Percentiles rank a stretch among this genome's conserved stretches.
phyloP scores from a whole-genome alignment of 2,329 filamentous ascomycete species.

The Diatrype stigma region DNA sequence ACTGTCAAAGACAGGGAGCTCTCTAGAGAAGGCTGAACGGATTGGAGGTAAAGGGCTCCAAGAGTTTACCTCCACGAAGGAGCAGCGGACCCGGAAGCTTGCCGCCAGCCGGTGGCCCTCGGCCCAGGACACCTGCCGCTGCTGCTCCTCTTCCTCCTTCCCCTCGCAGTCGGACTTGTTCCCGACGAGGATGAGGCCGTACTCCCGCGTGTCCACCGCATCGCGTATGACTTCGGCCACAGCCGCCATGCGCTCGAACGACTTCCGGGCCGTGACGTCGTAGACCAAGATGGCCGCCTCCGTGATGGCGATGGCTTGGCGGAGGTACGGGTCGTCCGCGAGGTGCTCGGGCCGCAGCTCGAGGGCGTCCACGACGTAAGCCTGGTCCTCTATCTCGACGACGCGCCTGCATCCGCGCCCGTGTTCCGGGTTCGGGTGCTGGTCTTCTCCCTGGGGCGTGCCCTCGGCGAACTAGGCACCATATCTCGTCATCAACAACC shows the following conservation, averaged over 20 bases:
- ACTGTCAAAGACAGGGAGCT: no score
- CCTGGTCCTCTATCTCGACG: constrained; percentile 26
- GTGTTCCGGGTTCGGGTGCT: constrained; percentile 19
- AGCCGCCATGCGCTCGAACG: constrained; percentile 13
- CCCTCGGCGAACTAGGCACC: constrained; percentile 34
- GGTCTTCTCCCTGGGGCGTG: constrained; percentile 21
- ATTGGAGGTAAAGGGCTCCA: no score
- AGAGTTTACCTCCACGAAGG: no score
- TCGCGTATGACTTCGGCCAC: constrained; percentile 18
- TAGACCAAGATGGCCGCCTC: constrained; percentile 33
- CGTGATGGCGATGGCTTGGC: constrained; percentile 35
- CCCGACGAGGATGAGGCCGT: constrained; percentile 31
- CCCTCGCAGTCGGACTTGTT: constrained; percentile 30
- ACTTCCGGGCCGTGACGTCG: constrained; percentile 22
- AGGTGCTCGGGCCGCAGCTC: constrained; percentile 33
- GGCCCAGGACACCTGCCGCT: constrained; percentile 26
- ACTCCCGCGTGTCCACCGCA: constrained; percentile 27
- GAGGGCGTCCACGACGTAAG: constrained; percentile 33
- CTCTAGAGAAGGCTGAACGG: no score
- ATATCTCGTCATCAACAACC: neutral
- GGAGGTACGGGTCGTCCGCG: constrained; percentile 27
- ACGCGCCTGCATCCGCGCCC: constrained; percentile 30
- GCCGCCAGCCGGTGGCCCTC: constrained; percentile 27
- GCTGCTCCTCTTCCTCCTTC: no score
- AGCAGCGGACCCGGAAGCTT: constrained; percentile 14